Base-by-base conservation (phyloP, 805 yeast species). In the Saccharomycopsis vini region DNA sequence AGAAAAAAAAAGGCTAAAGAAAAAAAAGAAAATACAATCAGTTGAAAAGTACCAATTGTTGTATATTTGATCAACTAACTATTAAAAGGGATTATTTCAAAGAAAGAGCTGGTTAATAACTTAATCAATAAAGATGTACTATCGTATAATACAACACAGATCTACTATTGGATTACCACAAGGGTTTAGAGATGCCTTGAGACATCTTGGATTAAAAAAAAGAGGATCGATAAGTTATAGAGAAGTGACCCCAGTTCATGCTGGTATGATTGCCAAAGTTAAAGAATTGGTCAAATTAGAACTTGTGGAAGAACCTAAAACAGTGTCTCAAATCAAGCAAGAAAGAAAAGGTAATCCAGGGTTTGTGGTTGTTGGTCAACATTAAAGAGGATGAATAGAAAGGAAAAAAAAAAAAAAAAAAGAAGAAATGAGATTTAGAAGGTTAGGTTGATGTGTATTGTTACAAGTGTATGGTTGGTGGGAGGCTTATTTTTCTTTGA, bases 251-350 rank as follows among this genome's bases (percentile, higher is more conserved):
- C 88, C 94, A 13, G 75, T 81, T 28, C 74, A 81, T 47, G 96
- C 97, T 3, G 95, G 95, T 61, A 79, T 80, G 68, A 71, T 90
- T 45, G 76, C 86, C 26, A 68, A 72, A 47, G 85, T 90, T 37
- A 90, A 90, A 62, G 97, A 90, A 61, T 68, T 90, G 45, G 89
- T 90, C 6, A 75, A 74, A 39, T 92, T 90, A 23, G 90, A 87
- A 53, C 65, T 87, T 30, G 77, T 81, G 9, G 79, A 77, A 36
- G 63, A 67, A 23, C 64, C 65, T 16, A 62, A 77, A 53, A 62
- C 77, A 1, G 71, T 69, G 43, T 60, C 62, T 15, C 71, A 83
- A 56, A 67, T 78, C 60, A 68, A 79, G 43, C 57, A 54, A 7
- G 65, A 66, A 34, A 73, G 89, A 63, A 81, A 72, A 57, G 68